Evolutionary conservation across 331 rosid species (phyloP).

Genomic region (Saraca asoca): DNA sequence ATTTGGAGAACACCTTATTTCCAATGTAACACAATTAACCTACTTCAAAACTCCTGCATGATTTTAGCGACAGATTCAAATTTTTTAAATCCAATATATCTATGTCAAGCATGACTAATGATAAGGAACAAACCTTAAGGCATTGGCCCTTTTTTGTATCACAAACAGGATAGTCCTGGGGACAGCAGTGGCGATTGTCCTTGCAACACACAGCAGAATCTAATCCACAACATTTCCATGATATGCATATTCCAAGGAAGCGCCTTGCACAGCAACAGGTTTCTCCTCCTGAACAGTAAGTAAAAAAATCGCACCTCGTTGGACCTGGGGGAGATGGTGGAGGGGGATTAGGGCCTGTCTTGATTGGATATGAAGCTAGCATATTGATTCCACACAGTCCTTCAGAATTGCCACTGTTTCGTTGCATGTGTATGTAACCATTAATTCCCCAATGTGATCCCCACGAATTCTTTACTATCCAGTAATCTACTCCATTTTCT

Average conservation of each 20-base stretch:
- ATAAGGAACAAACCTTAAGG: slow-evolving; percentile 62
- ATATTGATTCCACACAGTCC: slow-evolving; percentile 90
- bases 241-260: slow-evolving; percentile 68
- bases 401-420: slow-evolving; percentile 53
- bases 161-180: slow-evolving; percentile 75
- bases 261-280: slow-evolving; percentile 76
- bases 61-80: background rate
- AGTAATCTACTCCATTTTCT: slow-evolving; percentile 78
- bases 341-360: slow-evolving; percentile 79
- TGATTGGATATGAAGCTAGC: slow-evolving; percentile 80
- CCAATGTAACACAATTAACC: no score
- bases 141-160: slow-evolving; percentile 52
- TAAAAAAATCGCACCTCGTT: slow-evolving; percentile 53
- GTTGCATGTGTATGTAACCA: slow-evolving; percentile 70
- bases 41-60: slow-evolving; percentile 12
- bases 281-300: slow-evolving; percentile 65
- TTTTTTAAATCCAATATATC: background rate
- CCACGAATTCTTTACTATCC: slow-evolving; percentile 95
- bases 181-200: slow-evolving; percentile 73
- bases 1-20: no score
- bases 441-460: slow-evolving; percentile 82
- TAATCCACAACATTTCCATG: slow-evolving; percentile 73
- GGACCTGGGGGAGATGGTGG: slow-evolving; percentile 75
- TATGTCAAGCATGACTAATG: slow-evolving; percentile 4
- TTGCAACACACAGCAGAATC: slow-evolving; percentile 77